These are phyloP conservation scores for Saccharomycopsis sp. DNA, from an alignment of 805 yeast genomes.

Conservation along the genomic window DNA sequence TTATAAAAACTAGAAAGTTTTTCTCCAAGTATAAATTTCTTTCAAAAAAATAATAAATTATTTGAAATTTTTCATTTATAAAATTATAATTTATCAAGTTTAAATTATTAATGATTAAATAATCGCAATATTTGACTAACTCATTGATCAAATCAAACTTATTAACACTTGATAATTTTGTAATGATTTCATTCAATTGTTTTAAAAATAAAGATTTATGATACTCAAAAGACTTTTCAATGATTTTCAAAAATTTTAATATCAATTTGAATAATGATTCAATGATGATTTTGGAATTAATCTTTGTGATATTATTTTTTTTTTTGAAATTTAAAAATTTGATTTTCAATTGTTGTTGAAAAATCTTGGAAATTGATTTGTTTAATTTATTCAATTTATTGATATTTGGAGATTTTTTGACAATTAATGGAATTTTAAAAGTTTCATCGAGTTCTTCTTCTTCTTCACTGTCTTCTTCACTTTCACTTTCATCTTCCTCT, in stretches of 20 bases:
- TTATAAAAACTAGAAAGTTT: slow-evolving; percentile 6
- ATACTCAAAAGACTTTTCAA: background rate
- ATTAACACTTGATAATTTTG: slow-evolving; percentile 3
- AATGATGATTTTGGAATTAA: background rate
- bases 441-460: background rate
- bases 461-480: background rate
- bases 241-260: background rate
- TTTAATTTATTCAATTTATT: background rate
- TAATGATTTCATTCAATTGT: background rate
- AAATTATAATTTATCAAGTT: background rate
- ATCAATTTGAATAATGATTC: background rate
- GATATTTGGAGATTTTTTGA: background rate
- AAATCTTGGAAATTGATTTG: background rate
- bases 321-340: too few species aligned
- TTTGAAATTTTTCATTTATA: background rate
- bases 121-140: slow-evolving; percentile 13
- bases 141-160: slow-evolving; percentile 11
- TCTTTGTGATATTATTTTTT: too few species aligned
- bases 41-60: slow-evolving; percentile 8
- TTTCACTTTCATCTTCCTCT: background rate
- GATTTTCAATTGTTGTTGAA: background rate
- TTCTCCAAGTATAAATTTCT: background rate
- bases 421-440: background rate
- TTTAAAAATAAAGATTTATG: background rate
- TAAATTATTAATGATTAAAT: background rate